Evolutionary conservation across 1,139 yeast genomes (phyloP), one percentile per base, ranked within the genome.

Genomic region (Kodamaea alishanica): DNA sequence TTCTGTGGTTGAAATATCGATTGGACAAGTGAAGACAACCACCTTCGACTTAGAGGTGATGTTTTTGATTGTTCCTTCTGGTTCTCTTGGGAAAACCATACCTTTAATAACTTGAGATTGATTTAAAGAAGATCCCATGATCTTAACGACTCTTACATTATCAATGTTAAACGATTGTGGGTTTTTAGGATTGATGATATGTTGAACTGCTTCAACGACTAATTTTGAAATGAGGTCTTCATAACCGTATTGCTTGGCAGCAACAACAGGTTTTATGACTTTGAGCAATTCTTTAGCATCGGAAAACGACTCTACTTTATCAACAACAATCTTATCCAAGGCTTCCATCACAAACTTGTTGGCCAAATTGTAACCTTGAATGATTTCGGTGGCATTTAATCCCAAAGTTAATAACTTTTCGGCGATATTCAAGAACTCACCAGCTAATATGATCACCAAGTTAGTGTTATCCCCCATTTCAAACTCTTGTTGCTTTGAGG

Each of bases 51-150:
- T 79, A 22, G 47, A 32, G 12, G 49, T 52, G 41, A 84, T 69
- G 47, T 81, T 75, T 63, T 87, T 87, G 40, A 90, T 66, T 47
- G 79, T 81, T 10, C 97, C 96, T 61, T 92, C 97, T 8, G 98
- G 97, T 61, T 89, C 96, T 55, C 95, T 78, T 51, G 96, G 95
- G 74, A 94, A 92, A 30, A 94, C 97, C 98, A 92, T 92, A 51
- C 98, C 98, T 65, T 86, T 87, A 50, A 94, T 72, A 40, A 94
- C 98, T 52, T 76, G 75, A 7, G 95, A 84, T 51, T 76, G 75
- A 27, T 72, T 66, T 51, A 94, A 70, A 40, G 94, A 75, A 20
- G 95, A 76, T 43, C 98, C 98, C 96, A 92, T 87, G 52, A 92
- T 84, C 66, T 92, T 92, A 35, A 92, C 98, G 25, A 92, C 97